Conservation (phyloP, 495 filamentous ascomycete species). For the Rhizodiscina lignyota region DNA sequence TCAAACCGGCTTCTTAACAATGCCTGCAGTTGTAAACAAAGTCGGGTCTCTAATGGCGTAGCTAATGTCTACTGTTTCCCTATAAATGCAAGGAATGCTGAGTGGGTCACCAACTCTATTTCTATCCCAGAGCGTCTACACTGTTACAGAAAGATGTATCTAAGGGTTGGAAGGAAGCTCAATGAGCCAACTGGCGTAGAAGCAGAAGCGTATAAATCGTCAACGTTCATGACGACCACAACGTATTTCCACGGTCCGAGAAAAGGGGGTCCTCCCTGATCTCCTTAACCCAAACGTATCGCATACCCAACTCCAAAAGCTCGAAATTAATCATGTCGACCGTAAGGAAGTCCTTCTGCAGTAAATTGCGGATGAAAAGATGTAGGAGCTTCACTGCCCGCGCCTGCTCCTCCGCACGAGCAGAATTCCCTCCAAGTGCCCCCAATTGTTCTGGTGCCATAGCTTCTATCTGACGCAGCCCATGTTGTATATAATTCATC, state of each 20-base stretch:
- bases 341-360: slow-evolving; percentile 15
- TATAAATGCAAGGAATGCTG: too few relatives aligned
- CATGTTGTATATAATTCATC: too few relatives aligned
- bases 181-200: too few relatives aligned
- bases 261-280: slow-evolving; percentile 15
- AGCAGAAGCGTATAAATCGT: too few relatives aligned
- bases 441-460: neutral
- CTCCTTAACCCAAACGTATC: slow-evolving; percentile 19
- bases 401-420: slow-evolving; percentile 16
- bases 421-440: slow-evolving; percentile 4
- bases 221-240: neutral
- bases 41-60: too few relatives aligned
- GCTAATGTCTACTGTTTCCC: too few relatives aligned
- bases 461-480: neutral
- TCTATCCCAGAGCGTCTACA: too few relatives aligned
- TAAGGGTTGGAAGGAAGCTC: too few relatives aligned
- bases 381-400: slow-evolving; percentile 21
- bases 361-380: slow-evolving; percentile 22
- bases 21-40: too few relatives aligned
- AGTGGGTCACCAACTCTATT: too few relatives aligned
- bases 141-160: too few relatives aligned
- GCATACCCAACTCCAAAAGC: slow-evolving; percentile 25
- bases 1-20: too few relatives aligned
- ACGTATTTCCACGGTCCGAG: neutral
- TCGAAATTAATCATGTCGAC: slow-evolving; percentile 23